Evolutionary conservation across 2,329 filamentous ascomycete species (phyloP).

Genomic region (Fusarium drepaniforme): DNA sequence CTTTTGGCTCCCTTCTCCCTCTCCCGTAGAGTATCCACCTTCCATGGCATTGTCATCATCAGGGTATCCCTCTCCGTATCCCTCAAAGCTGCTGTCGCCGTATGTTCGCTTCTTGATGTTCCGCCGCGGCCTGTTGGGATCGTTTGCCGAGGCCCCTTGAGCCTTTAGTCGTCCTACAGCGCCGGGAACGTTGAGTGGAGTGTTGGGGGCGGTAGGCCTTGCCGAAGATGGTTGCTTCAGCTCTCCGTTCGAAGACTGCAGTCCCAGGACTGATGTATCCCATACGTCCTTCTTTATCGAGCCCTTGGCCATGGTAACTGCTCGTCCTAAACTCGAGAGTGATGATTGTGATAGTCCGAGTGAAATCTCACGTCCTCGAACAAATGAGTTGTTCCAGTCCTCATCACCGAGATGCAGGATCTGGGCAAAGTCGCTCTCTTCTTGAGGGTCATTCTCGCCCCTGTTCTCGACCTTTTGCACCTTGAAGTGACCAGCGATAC

Average conservation of each 20-base stretch:
- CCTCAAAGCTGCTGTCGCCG: conserved; percentile 79
- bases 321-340: conserved; percentile 59
- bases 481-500: conserved; percentile 72
- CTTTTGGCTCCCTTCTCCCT: conserved; percentile 75
- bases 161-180: conserved; percentile 54
- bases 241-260: conserved; percentile 58
- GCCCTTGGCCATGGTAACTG: conserved; percentile 69
- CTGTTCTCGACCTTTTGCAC: conserved; percentile 64
- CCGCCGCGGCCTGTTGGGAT: conserved; percentile 70
- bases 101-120: conserved; percentile 81
- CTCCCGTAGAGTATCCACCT: conserved; percentile 77
- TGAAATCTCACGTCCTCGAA: conserved; percentile 66
- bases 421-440: conserved; percentile 62
- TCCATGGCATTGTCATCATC: conserved; percentile 74
- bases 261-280: conserved; percentile 70
- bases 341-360: conserved; percentile 63
- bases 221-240: conserved; percentile 57
- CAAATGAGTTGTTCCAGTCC: conserved; percentile 66
- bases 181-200: conserved; percentile 57
- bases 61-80: conserved; percentile 78
- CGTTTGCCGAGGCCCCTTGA: conserved; percentile 54
- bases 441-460: conserved; percentile 46
- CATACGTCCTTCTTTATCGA: conserved; percentile 66
- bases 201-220: conserved; percentile 65
- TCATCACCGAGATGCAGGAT: conserved; percentile 66